Conservation (phyloP, 2,329 filamentous ascomycete genomes). For the Xylogone sp. region DNA sequence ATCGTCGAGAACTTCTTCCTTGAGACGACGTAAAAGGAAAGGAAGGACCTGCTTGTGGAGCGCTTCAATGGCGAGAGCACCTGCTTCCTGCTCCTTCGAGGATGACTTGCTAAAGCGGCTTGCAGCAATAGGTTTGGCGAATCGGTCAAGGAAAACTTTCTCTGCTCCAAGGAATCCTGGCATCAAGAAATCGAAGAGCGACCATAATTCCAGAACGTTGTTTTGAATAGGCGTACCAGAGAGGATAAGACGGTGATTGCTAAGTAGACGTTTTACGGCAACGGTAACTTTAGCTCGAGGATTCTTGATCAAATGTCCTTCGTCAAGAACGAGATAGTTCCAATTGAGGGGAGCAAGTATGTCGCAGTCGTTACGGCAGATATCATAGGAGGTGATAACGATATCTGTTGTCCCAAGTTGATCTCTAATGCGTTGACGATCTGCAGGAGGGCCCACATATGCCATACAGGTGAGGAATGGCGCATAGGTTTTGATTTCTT, state of each 20-base stretch:
- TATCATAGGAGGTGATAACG: slow-evolving; percentile 96
- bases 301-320: slow-evolving; percentile 98
- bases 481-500: slow-evolving; percentile 93
- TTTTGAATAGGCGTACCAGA: slow-evolving; percentile 98
- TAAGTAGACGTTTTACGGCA: slow-evolving; percentile 83
- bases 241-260: slow-evolving; percentile 92
- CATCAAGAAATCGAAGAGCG: slow-evolving; percentile 98
- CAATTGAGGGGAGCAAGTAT: slow-evolving; percentile 78
- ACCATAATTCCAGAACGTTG: slow-evolving; percentile 96
- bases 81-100: slow-evolving; percentile 96
- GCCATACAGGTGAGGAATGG: slow-evolving; percentile 87
- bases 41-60: slow-evolving; percentile 96
- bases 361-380: slow-evolving; percentile 94
- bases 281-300: slow-evolving; percentile 93
- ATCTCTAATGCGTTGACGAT: slow-evolving; percentile 68
- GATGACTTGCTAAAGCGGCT: slow-evolving; percentile 96
- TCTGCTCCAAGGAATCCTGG: slow-evolving; percentile 94
- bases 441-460: slow-evolving; percentile 84
- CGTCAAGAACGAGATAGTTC: slow-evolving; percentile 97
- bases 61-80: slow-evolving; percentile 94
- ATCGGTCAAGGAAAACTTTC: slow-evolving; percentile 89
- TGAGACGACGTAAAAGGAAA: slow-evolving; percentile 91
- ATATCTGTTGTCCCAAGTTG: slow-evolving; percentile 78
- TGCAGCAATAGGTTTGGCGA: slow-evolving; percentile 86
- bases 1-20: slow-evolving; percentile 96